A percentile compares a stretch with the other conserved stretches of the same genome.
These are phyloP conservation scores for Xylaria castorea DNA, from an alignment of 495 filamentous ascomycete species.

Conservation along the genomic window DNA sequence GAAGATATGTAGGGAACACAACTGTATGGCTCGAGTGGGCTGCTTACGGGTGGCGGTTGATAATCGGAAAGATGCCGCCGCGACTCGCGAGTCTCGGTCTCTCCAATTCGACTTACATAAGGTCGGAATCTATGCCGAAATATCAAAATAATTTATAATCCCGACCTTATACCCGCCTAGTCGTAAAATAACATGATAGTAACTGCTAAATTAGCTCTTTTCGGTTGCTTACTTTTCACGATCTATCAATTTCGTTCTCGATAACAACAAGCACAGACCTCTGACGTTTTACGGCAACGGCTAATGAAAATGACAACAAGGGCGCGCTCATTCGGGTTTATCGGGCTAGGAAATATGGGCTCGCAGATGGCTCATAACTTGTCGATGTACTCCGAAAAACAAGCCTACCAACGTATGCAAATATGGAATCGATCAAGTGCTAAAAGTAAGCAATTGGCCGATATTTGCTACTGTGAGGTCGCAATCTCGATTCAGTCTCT, in stretches of 20 bases:
- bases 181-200: neutral
- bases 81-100: slow-evolving; percentile 6
- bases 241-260: neutral
- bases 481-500: neutral
- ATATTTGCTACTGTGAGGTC: slow-evolving; percentile 7
- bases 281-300: neutral
- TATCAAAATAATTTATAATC: neutral
- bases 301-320: neutral
- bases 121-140: slow-evolving; percentile 15
- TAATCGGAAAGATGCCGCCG: slow-evolving; percentile 14
- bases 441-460: slow-evolving; percentile 10
- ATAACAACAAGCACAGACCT: neutral
- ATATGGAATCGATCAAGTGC: slow-evolving; percentile 15
- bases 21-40: neutral
- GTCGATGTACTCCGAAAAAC: neutral
- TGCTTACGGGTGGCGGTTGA: neutral
- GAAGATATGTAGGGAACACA: neutral
- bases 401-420: slow-evolving; percentile 7
- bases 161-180: neutral
- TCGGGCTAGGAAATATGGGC: neutral
- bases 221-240: neutral
- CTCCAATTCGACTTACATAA: neutral
- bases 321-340: slow-evolving; percentile 2
- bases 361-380: slow-evolving; percentile 16
- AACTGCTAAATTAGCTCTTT: neutral